These are phyloP conservation scores for Rhododendron mucronatum DNA, from an alignment of 148 eudicot species.

Conservation along the genomic window DNA sequence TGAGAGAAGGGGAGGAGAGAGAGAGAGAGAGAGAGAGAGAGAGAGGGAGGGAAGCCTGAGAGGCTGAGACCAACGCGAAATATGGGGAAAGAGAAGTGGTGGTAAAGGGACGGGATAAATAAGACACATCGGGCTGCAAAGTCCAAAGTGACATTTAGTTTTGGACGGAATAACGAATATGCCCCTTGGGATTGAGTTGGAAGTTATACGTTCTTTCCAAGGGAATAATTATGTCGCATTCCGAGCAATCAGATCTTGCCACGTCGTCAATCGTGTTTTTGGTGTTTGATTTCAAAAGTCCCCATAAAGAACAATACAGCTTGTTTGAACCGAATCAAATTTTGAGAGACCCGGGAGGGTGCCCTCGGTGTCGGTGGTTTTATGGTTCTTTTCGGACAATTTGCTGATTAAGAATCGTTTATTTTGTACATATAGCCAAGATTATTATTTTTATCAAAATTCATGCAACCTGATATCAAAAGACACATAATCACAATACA, in stretches of 20 bases:
- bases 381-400: not conserved
- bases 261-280: not conserved
- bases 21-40: not conserved
- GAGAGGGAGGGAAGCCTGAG: slow-evolving; percentile 5
- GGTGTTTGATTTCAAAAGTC: not conserved
- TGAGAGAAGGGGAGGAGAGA: not conserved
- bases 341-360: not conserved
- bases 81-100: not conserved
- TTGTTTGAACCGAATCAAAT: no score
- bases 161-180: slow-evolving; percentile 3
- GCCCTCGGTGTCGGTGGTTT: no score
- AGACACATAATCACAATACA: no score
- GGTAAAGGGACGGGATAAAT: not conserved
- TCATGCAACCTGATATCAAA: no score
- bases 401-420: no score
- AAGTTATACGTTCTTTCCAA: no score
- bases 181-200: not conserved
- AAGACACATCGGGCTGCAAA: not conserved
- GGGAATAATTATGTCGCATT: no score
- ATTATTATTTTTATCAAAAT: no score
- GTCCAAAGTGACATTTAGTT: not conserved
- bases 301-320: no score
- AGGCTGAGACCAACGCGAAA: slow-evolving; percentile 17
- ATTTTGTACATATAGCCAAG: not conserved
- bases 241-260: not conserved